These are phyloP conservation scores for Trichoderma atrobrunneum DNA, from an alignment of 2,329 filamentous ascomycete species.

Conservation along the genomic window DNA sequence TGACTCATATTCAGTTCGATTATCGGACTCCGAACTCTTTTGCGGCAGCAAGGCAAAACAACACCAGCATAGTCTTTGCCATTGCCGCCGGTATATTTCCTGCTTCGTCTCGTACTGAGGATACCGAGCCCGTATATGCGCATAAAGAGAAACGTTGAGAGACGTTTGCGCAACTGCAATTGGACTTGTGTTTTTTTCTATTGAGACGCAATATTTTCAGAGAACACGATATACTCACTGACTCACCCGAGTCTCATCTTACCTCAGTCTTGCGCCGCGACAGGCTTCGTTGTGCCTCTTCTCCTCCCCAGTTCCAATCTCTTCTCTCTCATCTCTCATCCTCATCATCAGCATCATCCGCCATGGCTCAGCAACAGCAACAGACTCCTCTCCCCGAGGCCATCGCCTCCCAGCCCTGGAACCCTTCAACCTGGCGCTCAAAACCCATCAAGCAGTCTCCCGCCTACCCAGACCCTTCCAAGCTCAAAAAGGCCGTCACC, in stretches of 20 bases:
- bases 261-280: neutral
- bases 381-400: neutral
- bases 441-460: slow-evolving; percentile 79
- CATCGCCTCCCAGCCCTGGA: slow-evolving; percentile 42
- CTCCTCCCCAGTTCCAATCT: too few relatives aligned
- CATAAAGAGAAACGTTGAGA: neutral
- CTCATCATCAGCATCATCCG: neutral
- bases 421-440: slow-evolving; percentile 67
- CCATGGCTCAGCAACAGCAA: slow-evolving; percentile 9
- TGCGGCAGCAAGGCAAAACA: neutral
- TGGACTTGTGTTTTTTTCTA: neutral
- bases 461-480: slow-evolving; percentile 61
- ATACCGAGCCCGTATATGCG: neutral
- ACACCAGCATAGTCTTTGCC: neutral
- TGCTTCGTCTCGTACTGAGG: neutral
- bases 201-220: neutral
- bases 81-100: neutral
- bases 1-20: slow-evolving; percentile 3
- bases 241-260: neutral
- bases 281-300: neutral
- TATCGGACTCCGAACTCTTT: neutral
- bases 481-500: slow-evolving; percentile 56
- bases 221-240: neutral
- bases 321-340: neutral
- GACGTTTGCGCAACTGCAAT: neutral